Evolutionary conservation across 257 asterid genomes (phyloP).

Genomic region (Ocimum tenuiflorum): DNA sequence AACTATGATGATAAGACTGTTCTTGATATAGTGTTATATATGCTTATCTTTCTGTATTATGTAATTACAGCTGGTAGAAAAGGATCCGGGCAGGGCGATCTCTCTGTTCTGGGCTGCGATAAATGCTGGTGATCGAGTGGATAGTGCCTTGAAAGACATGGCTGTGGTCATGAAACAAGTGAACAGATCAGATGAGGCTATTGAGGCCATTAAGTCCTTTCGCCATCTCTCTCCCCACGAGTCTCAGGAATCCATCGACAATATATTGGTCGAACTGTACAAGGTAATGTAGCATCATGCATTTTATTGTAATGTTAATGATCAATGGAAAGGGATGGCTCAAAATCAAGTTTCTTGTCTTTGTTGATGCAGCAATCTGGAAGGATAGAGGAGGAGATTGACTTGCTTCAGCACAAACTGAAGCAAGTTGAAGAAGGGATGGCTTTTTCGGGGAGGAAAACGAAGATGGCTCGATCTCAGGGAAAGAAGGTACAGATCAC

Average conservation of each 20-base stretch:
- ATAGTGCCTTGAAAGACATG: conserved; percentile 96
- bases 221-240: conserved; percentile 81
- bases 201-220: conserved; percentile 89
- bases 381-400: conserved; percentile 64
- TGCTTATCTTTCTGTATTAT: background rate
- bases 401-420: conserved; percentile 51
- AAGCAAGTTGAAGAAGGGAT: conserved; percentile 67
- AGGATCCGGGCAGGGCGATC: conserved; percentile 75
- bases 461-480: conserved; percentile 78
- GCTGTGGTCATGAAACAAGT: conserved; percentile 89
- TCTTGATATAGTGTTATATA: too few relatives aligned
- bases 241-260: conserved; percentile 87
- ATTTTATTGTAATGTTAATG: too few relatives aligned
- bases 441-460: conserved; percentile 62
- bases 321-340: background rate
- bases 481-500: conserved; percentile 71
- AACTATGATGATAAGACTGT: too few relatives aligned
- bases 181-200: conserved; percentile 80
- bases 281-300: conserved; percentile 36
- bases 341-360: background rate
- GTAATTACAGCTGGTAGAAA: conserved; percentile 33
- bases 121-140: conserved; percentile 85
- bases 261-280: conserved; percentile 66
- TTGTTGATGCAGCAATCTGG: conserved; percentile 62
- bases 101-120: conserved; percentile 95